These are phyloP conservation scores for Ambrosia trifida DNA, from an alignment of 129 eudicot species.

Conservation along the genomic window DNA sequence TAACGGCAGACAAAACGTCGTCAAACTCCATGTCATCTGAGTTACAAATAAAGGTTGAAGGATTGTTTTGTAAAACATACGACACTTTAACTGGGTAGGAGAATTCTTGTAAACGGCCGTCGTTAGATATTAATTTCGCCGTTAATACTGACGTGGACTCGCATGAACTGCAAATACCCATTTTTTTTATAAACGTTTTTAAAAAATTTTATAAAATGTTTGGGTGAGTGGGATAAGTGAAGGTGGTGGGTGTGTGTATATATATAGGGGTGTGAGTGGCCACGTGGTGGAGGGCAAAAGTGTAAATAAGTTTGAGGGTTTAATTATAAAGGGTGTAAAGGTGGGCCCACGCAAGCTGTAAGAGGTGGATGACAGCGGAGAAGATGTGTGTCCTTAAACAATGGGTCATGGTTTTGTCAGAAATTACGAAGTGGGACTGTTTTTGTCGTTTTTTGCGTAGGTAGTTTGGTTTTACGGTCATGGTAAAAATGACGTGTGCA, in stretches of 20 bases:
- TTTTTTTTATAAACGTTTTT: background rate
- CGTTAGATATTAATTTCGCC: constrained; percentile 64
- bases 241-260: background rate
- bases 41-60: constrained; percentile 68
- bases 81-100: constrained; percentile 78
- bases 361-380: constrained; percentile 45
- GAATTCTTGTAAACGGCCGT: constrained; percentile 76
- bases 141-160: constrained; percentile 63
- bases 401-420: constrained; percentile 2
- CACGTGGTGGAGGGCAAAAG: constrained; percentile 25
- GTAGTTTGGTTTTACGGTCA: background rate
- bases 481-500: background rate
- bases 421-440: constrained; percentile 28
- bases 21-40: constrained; percentile 97
- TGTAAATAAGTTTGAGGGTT: constrained; percentile 24
- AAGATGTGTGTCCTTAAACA: constrained; percentile 39
- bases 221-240: background rate
- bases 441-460: constrained; percentile 18
- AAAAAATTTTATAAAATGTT: background rate
- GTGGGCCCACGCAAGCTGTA: constrained; percentile 46
- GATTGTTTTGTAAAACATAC: constrained; percentile 57
- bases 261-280: constrained; percentile 26
- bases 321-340: constrained; percentile 17
- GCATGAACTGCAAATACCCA: constrained; percentile 90
- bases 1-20: constrained; percentile 61